phyloP scores from a whole-genome alignment of 1,139 yeast genomes.

The Blastobotrys apis region DNA sequence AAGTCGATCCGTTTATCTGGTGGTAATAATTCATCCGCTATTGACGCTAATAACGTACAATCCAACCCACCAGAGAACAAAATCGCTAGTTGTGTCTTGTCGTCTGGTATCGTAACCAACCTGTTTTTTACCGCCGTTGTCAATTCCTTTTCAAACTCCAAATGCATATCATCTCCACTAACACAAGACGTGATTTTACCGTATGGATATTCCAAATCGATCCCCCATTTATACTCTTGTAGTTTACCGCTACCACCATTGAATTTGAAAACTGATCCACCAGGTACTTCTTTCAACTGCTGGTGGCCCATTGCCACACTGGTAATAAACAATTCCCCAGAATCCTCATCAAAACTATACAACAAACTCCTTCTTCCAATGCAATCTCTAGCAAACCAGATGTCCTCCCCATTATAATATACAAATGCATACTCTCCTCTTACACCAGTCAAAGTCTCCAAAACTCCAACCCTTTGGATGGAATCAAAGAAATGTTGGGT shows the following conservation, averaged over 20 bases:
- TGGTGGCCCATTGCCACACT: constrained; percentile 26
- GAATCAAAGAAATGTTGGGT: constrained; percentile 41
- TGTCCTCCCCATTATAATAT: constrained; percentile 45
- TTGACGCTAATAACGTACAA: constrained; percentile 67
- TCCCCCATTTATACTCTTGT: constrained; percentile 14
- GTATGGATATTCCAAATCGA: constrained; percentile 18
- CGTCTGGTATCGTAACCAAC: constrained; percentile 45
- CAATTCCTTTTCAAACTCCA: constrained; percentile 22
- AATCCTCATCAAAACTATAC: constrained; percentile 32
- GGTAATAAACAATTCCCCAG: constrained; percentile 35
- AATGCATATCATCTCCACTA: constrained; percentile 8
- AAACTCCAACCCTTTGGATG: constrained; percentile 28
- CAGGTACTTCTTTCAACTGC: constrained; percentile 30
- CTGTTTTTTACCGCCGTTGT: constrained; percentile 46
- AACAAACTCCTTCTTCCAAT: constrained; percentile 78
- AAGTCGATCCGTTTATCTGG: constrained; percentile 50
- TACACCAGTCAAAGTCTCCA: constrained; percentile 38
- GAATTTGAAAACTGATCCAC: constrained; percentile 28
- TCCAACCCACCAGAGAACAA: constrained; percentile 94
- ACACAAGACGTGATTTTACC: constrained; percentile 2
- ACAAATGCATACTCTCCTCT: constrained; percentile 81
- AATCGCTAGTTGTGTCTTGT: constrained; percentile 45
- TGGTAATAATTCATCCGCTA: constrained; percentile 38
- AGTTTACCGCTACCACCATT: constrained; percentile 18
- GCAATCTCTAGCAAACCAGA: constrained; percentile 80